A percentile compares a stretch with the other conserved stretches of the same genome.
These are phyloP conservation scores for Suhomyces pyralidae DNA, from an alignment of 805 yeast genomes.

Conservation along the genomic window DNA sequence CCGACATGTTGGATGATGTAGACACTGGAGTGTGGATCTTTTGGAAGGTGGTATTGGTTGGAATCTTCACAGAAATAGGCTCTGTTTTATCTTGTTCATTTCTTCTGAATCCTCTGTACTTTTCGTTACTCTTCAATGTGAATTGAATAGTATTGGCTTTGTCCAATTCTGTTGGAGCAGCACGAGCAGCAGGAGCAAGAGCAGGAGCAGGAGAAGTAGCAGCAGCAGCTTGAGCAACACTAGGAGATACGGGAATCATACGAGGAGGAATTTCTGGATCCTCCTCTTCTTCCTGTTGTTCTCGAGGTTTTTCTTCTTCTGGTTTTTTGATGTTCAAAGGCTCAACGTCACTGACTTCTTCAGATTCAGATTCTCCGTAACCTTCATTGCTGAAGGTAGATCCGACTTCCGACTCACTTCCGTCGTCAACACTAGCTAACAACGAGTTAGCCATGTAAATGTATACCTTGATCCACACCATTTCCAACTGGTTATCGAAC, in stretches of 20 bases:
- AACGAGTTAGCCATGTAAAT: conserved; percentile 39
- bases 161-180: not conserved
- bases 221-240: conserved; percentile 4
- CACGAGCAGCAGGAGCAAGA: not conserved
- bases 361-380: conserved; percentile 2
- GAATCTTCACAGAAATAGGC: conserved; percentile 23
- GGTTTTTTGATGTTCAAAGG: conserved; percentile 24
- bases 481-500: conserved; percentile 31
- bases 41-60: conserved; percentile 10
- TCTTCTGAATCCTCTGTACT: conserved; percentile 44
- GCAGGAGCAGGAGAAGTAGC: conserved; percentile 5
- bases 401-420: conserved; percentile 19
- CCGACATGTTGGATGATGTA: conserved; percentile 10
- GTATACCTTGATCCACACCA: conserved; percentile 39
- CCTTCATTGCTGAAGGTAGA: conserved; percentile 15
- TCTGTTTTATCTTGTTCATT: conserved; percentile 18
- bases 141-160: conserved; percentile 19
- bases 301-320: conserved; percentile 3
- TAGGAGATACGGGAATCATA: conserved; percentile 9
- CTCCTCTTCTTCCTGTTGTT: conserved; percentile 8
- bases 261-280: conserved; percentile 4
- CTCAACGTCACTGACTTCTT: conserved; percentile 16
- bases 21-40: conserved; percentile 7
- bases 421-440: conserved; percentile 23
- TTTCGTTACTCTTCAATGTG: conserved; percentile 29